phyloP scores from a whole-genome alignment of 2,329 filamentous ascomycete genomes.

The Stachybotrys elegans region DNA sequence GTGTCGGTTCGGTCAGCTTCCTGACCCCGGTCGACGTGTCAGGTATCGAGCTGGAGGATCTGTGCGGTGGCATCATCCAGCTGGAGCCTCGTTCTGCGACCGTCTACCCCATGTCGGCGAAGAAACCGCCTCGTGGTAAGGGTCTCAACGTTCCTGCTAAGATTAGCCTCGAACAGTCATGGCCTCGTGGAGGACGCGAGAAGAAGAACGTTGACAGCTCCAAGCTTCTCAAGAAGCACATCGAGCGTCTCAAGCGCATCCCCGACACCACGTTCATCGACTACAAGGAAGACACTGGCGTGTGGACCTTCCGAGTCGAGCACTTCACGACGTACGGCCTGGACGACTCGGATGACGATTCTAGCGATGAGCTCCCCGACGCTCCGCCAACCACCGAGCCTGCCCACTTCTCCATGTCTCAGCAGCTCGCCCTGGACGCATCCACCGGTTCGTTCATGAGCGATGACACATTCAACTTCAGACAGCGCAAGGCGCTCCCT shows the following conservation, averaged over 20 bases:
- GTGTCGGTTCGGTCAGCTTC: conserved; percentile 79
- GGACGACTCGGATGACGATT: conserved; percentile 72
- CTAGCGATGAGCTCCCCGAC: conserved; percentile 44
- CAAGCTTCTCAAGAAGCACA: conserved; percentile 72
- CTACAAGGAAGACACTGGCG: conserved; percentile 74
- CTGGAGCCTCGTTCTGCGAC: conserved; percentile 76
- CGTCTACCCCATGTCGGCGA: conserved; percentile 71
- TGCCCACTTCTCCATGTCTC: conserved; percentile 8
- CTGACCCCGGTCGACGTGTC: conserved; percentile 78
- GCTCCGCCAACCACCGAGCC: conserved; percentile 19
- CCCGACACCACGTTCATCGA: conserved; percentile 74
- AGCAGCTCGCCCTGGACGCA: conserved; percentile 14
- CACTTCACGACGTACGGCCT: conserved; percentile 96
- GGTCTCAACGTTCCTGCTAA: conserved; percentile 87
- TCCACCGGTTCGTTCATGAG: conserved; percentile 29
- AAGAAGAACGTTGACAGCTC: conserved; percentile 50
- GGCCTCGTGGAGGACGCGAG: conserved; percentile 64
- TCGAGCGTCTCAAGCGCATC: conserved; percentile 75
- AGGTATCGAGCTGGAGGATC: conserved; percentile 70
- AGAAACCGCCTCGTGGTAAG: conserved; percentile 80
- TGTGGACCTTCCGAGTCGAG: conserved; percentile 90
- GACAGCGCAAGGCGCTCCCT: conserved; percentile 53
- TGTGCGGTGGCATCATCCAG: conserved; percentile 71
- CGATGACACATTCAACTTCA: conserved; percentile 56
- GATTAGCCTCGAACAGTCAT: conserved; percentile 88